Evolutionary conservation across 1,284 basidiomycete species (phyloP), one percentile per base, ranked within the genome.

Genomic region (Phlebopus sp.): DNA sequence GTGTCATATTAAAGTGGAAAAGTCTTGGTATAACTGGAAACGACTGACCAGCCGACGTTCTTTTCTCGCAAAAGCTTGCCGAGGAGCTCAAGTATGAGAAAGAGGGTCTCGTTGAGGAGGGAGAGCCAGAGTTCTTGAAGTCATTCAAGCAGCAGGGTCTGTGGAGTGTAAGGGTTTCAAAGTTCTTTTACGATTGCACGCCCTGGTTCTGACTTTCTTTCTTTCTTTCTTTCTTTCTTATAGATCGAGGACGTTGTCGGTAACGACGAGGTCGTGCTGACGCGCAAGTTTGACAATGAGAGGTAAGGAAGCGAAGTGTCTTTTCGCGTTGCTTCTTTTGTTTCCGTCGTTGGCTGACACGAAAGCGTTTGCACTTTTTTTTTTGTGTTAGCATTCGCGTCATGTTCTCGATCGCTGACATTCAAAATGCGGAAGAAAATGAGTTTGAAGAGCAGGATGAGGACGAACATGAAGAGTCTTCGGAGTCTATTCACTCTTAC

Each of bases 231-330:
- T 39, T 3, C 52, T 35, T 32, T 35, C 52, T 30, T 40, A 34
- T 42, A 92, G 81, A 79, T 98, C 58, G 74, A 82, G 54, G 92
- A 97, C 64, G 67, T 68, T 25, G 57, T 74, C 6, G 90, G 87
- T 29, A 79, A 82, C 39, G 95, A 97, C 68, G 95, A 97, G 66
- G 82, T 98, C 31, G 73, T 79, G 17, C 70, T 99, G 29, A 76
- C 73, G 27, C 83, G 95, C 54, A 85, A 84, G 58, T 98, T 94
- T 66, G 95, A 93, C 55, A 93, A 92, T 63, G 95, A 99, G 72
- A 80, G 74, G 92, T 94, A 59, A 50, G 86, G 76, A n/a, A 23
- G 21, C 21, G n/a, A n/a, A n/a, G n/a, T 36, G 56, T 39, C 19
- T 27, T 13, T 7, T 18, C 23, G 15, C 2, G 29, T 37, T 48